Conservation (phyloP, 495 filamentous ascomycete species). For the Bryoglossum gracile region DNA sequence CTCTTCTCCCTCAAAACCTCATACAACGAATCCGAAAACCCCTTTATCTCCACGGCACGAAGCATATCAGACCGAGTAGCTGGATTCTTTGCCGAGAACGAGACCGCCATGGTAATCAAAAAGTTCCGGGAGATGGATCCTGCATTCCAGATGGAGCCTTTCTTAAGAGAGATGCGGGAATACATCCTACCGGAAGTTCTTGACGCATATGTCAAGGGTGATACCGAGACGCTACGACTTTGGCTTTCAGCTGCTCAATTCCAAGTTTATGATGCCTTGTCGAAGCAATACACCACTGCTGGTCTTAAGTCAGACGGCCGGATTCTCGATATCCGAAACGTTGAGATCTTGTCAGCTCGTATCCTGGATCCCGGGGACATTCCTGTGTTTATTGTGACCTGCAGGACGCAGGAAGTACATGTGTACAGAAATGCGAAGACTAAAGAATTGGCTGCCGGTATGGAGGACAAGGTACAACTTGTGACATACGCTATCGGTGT, state of each 20-base stretch:
- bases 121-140: slow-evolving; percentile 97
- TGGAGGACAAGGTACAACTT: slow-evolving; percentile 97
- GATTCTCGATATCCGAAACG: slow-evolving; percentile 88
- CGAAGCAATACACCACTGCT: slow-evolving; percentile 87
- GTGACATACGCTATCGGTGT: slow-evolving; percentile 97
- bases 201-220: slow-evolving; percentile 96
- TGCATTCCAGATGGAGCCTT: slow-evolving; percentile 86
- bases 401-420: slow-evolving; percentile 95
- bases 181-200: slow-evolving; percentile 97
- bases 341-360: slow-evolving; percentile 81
- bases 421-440: slow-evolving; percentile 91
- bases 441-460: slow-evolving; percentile 83
- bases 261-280: slow-evolving; percentile 86
- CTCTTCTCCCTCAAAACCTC: slow-evolving; percentile 73
- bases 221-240: slow-evolving; percentile 79
- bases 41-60: slow-evolving; percentile 83
- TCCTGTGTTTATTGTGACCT: slow-evolving; percentile 94
- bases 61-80: slow-evolving; percentile 88
- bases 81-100: slow-evolving; percentile 97
- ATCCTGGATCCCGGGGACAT: slow-evolving; percentile 96
- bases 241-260: slow-evolving; percentile 96
- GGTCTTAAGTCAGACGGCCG: slow-evolving; percentile 90
- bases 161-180: slow-evolving; percentile 89
- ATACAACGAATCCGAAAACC: slow-evolving; percentile 96
- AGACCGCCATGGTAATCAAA: slow-evolving; percentile 94